phyloP scores from a whole-genome alignment of 2,329 filamentous ascomycete genomes.

The Dactylonectria macrodidyma region DNA sequence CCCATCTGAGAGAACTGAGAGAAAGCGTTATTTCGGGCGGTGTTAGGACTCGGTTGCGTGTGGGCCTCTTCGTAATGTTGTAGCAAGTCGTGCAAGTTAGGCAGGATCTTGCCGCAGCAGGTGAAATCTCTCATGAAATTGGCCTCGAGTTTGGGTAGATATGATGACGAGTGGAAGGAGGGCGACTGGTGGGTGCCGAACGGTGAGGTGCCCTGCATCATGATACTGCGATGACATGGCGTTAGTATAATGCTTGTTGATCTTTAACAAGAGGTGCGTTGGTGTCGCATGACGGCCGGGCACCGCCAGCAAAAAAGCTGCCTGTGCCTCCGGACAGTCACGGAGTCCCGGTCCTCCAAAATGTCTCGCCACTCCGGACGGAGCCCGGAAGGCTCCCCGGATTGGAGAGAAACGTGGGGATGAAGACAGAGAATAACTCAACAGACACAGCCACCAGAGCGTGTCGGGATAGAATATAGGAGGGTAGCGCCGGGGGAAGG shows the following conservation, averaged over 20 bases:
- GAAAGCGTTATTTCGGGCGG: constrained; percentile 58
- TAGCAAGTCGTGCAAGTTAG: constrained; percentile 93
- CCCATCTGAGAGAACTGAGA: constrained; percentile 57
- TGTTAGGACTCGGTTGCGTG: constrained; percentile 74
- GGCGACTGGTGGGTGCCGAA: constrained; percentile 87
- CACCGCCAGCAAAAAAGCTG: constrained; percentile 23
- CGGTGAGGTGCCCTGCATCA: constrained; percentile 97
- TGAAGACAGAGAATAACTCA: not conserved
- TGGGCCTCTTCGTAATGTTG: constrained; percentile 98
- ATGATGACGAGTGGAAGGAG: constrained; percentile 96
- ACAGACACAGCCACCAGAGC: constrained; percentile 3
- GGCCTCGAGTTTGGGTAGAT: constrained; percentile 95
- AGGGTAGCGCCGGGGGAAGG: not conserved
- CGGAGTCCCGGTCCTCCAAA: constrained; percentile 39
- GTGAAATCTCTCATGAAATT: constrained; percentile 98
- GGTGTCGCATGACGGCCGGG: constrained; percentile 24
- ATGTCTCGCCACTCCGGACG: constrained; percentile 41
- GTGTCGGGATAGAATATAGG: not conserved
- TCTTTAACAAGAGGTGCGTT: constrained; percentile 27
- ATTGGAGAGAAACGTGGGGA: constrained; percentile 15
- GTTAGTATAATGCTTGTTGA: constrained; percentile 39
- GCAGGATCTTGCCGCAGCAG: constrained; percentile 91
- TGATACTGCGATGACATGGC: constrained; percentile 73
- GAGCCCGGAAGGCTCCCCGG: constrained; percentile 26
- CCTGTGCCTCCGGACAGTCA: constrained; percentile 34